These are phyloP conservation scores for Acanthamoeba triangularis DNA, from an alignment of 208 protist species.

Conservation along the genomic window DNA sequence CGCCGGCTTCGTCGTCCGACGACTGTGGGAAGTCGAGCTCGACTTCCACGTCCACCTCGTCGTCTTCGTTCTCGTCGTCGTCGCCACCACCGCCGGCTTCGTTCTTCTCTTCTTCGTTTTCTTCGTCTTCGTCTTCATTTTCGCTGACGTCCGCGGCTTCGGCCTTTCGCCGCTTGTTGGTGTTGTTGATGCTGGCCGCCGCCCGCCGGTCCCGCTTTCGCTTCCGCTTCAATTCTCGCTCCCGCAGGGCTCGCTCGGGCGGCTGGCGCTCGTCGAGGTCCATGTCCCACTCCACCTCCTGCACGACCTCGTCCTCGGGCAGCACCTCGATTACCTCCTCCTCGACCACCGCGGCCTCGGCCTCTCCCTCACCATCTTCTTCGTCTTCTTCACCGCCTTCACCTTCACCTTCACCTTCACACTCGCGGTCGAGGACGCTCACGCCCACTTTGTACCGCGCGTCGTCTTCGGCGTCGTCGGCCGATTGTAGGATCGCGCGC, in stretches of 20 bases:
- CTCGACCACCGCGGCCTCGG: no score
- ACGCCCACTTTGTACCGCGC: neutral
- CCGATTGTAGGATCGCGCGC: neutral
- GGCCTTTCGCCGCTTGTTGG: neutral
- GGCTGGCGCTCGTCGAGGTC: neutral
- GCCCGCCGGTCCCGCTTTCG: neutral
- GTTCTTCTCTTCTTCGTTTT: neutral
- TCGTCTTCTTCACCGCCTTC: neutral
- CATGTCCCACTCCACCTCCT: neutral
- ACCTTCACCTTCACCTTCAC: no score
- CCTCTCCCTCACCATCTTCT: neutral
- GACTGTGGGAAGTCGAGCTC: neutral
- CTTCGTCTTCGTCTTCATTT: neutral
- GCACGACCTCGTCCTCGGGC: constrained; percentile 17
- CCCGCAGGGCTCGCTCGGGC: neutral
- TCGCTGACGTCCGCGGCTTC: neutral
- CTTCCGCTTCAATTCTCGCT: neutral
- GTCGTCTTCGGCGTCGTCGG: neutral
- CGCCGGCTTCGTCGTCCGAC: neutral
- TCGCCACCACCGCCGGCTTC: no score
- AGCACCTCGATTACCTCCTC: constrained; percentile 37
- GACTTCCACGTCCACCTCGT: neutral
- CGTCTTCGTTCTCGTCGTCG: neutral
- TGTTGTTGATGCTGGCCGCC: no score
- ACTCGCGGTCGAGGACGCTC: neutral